Evolutionary conservation across 2,329 filamentous ascomycete genomes (phyloP), one percentile per base, ranked within the genome.

Genomic region (Diaporthe sp.): DNA sequence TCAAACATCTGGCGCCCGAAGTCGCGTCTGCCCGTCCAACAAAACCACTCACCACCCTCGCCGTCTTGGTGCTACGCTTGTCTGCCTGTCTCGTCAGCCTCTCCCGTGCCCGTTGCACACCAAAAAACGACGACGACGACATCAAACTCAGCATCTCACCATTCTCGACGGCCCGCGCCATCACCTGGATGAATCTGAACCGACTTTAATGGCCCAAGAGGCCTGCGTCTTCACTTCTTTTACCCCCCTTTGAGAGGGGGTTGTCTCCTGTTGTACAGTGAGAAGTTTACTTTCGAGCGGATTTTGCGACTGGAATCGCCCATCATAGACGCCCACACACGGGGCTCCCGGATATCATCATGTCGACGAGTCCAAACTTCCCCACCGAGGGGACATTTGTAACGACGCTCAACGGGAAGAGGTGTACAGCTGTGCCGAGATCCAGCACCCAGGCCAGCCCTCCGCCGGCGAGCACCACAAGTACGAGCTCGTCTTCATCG

Each of bases 401-500:
- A 75, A 90, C 88, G 73, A 87, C 82, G 67, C 83, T 90, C 73
- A 82, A 85, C 74, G 88, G 88, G 70, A 87, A 85, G 81, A 85
- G 86, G 81, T 90, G 89, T 83, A 91, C 89, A 79, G 88, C 87
- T 76, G 83, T 90, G 77, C 88, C 88, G 65, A 87, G 81, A 79
- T 77, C 74, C 73, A 71, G 72, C 53, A 53, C 74, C 75, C 55
- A 39, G 34, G 37, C 37, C 37, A 39, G 37, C 37, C 25, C 61
- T 31, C 61, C 42, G 42, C 61, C 42, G 17, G 79, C 74, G 74
- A 77, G 74, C 78, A 77, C 77, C 77, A 76, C 76, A 53, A 77
- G 74, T 59, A 75, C 75, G n/a, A 78, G 71, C 78, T 74, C 76
- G 76, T 74, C 76, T 71, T 71, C 78, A 49, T 76, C 76, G 69